Conservation (phyloP, 1,284 basidiomycete genomes). For the Rhizoctonia solani region DNA sequence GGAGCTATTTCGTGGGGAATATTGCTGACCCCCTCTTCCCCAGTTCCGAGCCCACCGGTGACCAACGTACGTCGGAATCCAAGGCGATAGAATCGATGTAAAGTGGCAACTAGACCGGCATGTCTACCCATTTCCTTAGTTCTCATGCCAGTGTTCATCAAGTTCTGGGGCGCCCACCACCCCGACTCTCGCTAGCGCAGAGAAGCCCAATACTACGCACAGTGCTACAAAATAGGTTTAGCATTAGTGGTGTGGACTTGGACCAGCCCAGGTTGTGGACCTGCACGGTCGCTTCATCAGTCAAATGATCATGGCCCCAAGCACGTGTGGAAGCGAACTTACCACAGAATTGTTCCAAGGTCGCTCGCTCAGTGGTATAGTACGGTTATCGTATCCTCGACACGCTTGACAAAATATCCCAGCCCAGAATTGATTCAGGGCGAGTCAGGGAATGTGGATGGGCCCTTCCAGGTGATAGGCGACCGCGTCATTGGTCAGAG, state of each 20-base stretch:
- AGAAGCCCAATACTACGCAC: conserved; percentile 89
- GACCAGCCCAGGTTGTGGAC: too few relatives aligned
- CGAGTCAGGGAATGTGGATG: conserved; percentile 91
- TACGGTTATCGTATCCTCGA: conserved; percentile 69
- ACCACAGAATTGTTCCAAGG: conserved; percentile 81
- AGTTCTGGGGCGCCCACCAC: conserved; percentile 88
- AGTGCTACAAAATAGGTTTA: too few relatives aligned
- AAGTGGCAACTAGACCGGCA: conserved; percentile 89
- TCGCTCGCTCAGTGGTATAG: conserved; percentile 69
- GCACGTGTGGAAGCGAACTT: background rate
- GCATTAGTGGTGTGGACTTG: too few relatives aligned
- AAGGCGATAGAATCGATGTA: conserved; percentile 85
- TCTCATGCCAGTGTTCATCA: conserved; percentile 88
- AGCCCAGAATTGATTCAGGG: conserved; percentile 76
- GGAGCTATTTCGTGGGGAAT: conserved; percentile 69
- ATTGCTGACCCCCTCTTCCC: conserved; percentile 53
- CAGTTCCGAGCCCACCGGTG: conserved; percentile 81
- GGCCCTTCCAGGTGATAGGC: conserved; percentile 95
- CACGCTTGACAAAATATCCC: conserved; percentile 84
- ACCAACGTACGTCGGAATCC: conserved; percentile 90
- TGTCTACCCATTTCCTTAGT: conserved; percentile 85
- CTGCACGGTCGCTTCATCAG: conserved; percentile 56
- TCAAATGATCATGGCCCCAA: background rate
- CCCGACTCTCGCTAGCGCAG: conserved; percentile 79
- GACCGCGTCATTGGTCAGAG: conserved; percentile 85